Evolutionary conservation across 306 rosid species (phyloP).

Genomic region (Vigna mungo): DNA sequence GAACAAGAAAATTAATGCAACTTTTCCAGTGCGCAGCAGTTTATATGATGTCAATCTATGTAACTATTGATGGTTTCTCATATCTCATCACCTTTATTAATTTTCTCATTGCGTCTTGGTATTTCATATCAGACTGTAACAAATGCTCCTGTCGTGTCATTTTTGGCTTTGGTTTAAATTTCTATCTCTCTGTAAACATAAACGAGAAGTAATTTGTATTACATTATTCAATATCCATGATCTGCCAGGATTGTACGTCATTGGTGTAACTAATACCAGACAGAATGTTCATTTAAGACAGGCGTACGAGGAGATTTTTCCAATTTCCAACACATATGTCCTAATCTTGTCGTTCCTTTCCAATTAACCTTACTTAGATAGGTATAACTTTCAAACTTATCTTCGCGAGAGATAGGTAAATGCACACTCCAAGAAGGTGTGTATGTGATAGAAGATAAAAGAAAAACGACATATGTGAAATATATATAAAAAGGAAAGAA

Average conservation of each 20-base stretch:
- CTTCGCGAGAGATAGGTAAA: background rate
- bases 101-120: constrained; percentile 30
- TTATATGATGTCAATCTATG: constrained; percentile 4
- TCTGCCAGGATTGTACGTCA: background rate
- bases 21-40: constrained; percentile 39
- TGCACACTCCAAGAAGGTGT: background rate
- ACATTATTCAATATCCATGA: background rate
- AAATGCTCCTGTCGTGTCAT: background rate
- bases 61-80: constrained; percentile 16
- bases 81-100: constrained; percentile 4
- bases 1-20: constrained; percentile 59
- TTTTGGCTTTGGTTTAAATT: background rate
- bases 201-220: background rate
- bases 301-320: constrained; percentile 10
- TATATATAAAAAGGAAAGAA: too few relatives aligned
- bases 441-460: background rate
- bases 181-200: background rate
- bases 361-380: background rate
- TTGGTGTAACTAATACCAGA: background rate
- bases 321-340: constrained; percentile 21
- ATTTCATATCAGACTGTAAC: constrained; percentile 11
- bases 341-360: background rate
- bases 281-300: constrained; percentile 29
- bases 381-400: background rate
- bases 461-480: too few relatives aligned